Base-by-base conservation (phyloP, 1,139 yeast species). In the Zhuliangozyma blackwelliae region DNA sequence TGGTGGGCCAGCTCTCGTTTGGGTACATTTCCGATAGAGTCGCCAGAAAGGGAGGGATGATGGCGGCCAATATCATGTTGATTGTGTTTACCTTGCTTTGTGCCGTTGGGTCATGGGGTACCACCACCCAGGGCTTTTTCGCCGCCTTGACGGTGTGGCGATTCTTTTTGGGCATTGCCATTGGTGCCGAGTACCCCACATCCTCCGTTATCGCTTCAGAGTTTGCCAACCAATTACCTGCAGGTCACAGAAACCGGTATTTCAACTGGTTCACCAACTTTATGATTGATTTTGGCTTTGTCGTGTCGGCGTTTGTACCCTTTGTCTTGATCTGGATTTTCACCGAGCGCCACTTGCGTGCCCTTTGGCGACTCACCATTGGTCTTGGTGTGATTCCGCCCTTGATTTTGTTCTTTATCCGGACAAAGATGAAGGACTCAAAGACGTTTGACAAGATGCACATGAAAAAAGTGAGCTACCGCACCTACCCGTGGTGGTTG, bases 351-450 rank as follows among this genome's bases (percentile, higher is more conserved):
- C 86, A 87, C 55, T 72, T 89, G 57, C 77, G 78, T 32, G 83
- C 87, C 3, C 88, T 90, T 29, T 90, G 97, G 97, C 80, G 97
- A 68, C 64, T 89, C 39, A 79, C 95, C n/a, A 68, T 90, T 33
- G 97, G 95, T 29, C 64, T 90, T 26, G 97, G 97, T 57, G 95
- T 89, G n/a, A 75, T 90, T 40, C 90, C 94, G 30, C 97, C 97
- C 34, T 51, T 85, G 38, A 68, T 85, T 3, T 72, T 90, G 48
- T 84, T 90, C 54, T 75, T 82, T 56, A 59, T 88, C 59, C 84
- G 97, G 63, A 52, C 85, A 54, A 82, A 75, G 57, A 82, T 84
- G 68, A 65, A 74, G 47, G 95, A 89, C 59, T 79, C 86, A 43
- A 79, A 77, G 28, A 73, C 81, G 40, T 90, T 82, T 67, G 61